These are phyloP conservation scores for Didymella segeticola DNA, from an alignment of 2,329 filamentous ascomycete species.

Conservation along the genomic window DNA sequence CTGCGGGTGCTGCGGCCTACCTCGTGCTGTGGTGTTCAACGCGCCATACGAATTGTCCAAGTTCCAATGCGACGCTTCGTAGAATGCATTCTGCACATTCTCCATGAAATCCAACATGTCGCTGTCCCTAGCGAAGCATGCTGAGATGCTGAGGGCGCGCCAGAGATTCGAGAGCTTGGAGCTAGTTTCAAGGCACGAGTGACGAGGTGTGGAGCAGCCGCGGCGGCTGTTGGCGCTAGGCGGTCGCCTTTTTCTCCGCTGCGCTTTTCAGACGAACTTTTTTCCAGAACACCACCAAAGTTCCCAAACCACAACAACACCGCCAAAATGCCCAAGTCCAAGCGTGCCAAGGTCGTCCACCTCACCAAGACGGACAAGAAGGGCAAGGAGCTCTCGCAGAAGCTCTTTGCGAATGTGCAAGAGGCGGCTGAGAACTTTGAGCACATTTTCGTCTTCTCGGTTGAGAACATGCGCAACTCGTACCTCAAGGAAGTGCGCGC, in stretches of 20 bases:
- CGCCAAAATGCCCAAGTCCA: conserved; percentile 88
- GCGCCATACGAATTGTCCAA: conserved; percentile 90
- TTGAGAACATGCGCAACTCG: conserved; percentile 98
- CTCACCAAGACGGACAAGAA: conserved; percentile 93
- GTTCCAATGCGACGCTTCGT: conserved; percentile 85
- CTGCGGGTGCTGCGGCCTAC: conserved; percentile 53
- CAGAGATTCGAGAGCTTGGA: conserved; percentile 1
- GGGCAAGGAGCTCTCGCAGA: conserved; percentile 85
- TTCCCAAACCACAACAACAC: conserved; percentile 22
- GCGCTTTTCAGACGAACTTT: conserved; percentile 34
- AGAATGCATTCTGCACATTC: conserved; percentile 91
- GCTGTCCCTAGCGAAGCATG: conserved; percentile 36
- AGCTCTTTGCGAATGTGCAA: conserved; percentile 87
- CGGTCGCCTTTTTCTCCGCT: conserved; percentile 44
- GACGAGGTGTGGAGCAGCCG: conserved; percentile 29
- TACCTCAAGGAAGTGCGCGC: conserved; percentile 90
- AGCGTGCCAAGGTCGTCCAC: conserved; percentile 87
- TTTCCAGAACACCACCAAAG: conserved; percentile 21
- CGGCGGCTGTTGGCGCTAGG: conserved; percentile 34
- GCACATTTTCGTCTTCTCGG: conserved; percentile 89
- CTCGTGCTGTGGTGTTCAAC: conserved; percentile 82
- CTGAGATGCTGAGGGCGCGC: conserved; percentile 23
- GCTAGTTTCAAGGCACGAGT: conserved; percentile 9
- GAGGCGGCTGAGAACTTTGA: conserved; percentile 84
- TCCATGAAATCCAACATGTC: conserved; percentile 97